Evolutionary conservation across 805 yeast genomes (phyloP).

Genomic region (Teunomyces cretensis): DNA sequence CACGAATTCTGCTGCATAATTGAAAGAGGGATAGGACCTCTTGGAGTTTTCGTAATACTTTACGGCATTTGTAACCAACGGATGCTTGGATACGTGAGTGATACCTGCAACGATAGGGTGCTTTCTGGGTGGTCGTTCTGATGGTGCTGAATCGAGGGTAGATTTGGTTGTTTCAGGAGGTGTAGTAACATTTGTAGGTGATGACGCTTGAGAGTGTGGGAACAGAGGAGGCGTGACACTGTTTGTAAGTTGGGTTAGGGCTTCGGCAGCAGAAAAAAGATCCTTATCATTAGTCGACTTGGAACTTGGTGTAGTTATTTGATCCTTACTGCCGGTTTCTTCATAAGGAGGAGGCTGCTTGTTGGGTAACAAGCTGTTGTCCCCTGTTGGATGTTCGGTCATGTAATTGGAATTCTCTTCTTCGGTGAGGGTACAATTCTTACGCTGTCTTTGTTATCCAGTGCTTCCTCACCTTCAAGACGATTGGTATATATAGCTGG

Average conservation of each 20-base stretch:
- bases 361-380: neutral
- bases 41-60: constrained; percentile 47
- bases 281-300: constrained; percentile 20
- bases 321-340: neutral
- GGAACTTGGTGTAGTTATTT: neutral
- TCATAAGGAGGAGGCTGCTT: constrained; percentile 1
- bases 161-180: constrained; percentile 5
- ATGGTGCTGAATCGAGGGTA: constrained; percentile 9
- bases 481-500: neutral
- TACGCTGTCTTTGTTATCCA: neutral
- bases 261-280: constrained; percentile 41
- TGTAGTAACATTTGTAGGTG: constrained; percentile 1
- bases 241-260: constrained; percentile 36
- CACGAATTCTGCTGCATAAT: constrained; percentile 61
- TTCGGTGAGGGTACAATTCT: neutral
- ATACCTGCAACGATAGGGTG: constrained; percentile 44
- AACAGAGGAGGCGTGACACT: constrained; percentile 18
- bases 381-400: neutral
- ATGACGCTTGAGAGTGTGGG: constrained; percentile 10
- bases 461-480: neutral
- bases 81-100: constrained; percentile 38
- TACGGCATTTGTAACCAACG: constrained; percentile 49
- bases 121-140: constrained; percentile 10
- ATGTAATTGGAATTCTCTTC: neutral
- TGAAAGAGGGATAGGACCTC: constrained; percentile 48